These are phyloP conservation scores for Annulohypoxylon moriforme DNA, from an alignment of 495 filamentous ascomycete genomes.

Conservation along the genomic window DNA sequence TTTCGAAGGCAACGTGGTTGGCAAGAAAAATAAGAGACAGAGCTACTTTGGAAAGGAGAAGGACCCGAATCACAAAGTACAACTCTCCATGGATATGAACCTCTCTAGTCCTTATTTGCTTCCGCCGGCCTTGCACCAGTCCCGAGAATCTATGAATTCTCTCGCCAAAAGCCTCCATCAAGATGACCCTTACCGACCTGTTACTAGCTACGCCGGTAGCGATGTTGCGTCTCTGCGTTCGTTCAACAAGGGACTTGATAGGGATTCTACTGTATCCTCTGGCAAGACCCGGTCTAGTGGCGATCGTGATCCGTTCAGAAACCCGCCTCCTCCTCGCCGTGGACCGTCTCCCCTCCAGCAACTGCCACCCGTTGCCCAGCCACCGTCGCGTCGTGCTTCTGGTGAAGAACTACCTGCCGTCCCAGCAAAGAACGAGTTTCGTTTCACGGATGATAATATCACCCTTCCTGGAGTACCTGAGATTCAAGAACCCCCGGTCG, in stretches of 20 bases:
- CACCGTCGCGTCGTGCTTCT: constrained; percentile 19
- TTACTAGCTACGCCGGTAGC: constrained; percentile 66
- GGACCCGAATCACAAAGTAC: constrained; percentile 64
- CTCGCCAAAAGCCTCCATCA: constrained; percentile 76
- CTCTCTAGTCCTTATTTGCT: constrained; percentile 87
- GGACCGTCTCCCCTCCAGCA: constrained; percentile 39
- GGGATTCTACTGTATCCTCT: constrained; percentile 70
- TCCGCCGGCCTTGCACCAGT: constrained; percentile 81
- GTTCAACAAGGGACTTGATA: constrained; percentile 62
- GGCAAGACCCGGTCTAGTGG: constrained; percentile 54
- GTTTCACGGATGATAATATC: constrained; percentile 48
- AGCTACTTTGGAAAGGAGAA: constrained; percentile 63
- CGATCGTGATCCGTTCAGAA: constrained; percentile 19
- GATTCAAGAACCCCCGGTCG: constrained; percentile 53
- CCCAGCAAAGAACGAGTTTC: constrained; percentile 44
- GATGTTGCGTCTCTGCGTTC: constrained; percentile 72
- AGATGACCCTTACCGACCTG: constrained; percentile 87
- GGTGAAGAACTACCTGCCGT: constrained; percentile 15
- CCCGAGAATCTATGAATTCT: constrained; percentile 85
- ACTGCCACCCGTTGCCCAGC: constrained; percentile 45
- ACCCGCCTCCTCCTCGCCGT: constrained; percentile 18
- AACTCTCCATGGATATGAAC: constrained; percentile 87
- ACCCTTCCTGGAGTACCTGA: constrained; percentile 46
- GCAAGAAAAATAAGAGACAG: constrained; percentile 56
- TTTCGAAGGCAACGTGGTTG: constrained; percentile 63